phyloP scores from a whole-genome alignment of 2,329 filamentous ascomycete species.

The Curvularia eragrostidis region DNA sequence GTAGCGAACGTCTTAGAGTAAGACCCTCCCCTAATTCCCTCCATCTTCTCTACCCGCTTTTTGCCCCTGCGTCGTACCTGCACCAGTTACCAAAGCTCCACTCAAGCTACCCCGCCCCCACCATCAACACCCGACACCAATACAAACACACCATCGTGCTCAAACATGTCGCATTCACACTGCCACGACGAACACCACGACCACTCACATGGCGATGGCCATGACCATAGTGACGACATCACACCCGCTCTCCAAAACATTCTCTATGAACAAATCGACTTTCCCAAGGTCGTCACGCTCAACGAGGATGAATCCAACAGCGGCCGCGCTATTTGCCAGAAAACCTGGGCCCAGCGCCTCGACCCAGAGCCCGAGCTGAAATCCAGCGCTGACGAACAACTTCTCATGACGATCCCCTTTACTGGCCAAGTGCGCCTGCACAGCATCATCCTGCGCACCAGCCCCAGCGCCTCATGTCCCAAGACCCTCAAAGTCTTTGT shows the following conservation, averaged over 20 bases:
- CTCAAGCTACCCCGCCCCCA: constrained; percentile 40
- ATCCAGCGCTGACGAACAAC: constrained; percentile 89
- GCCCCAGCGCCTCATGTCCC: constrained; percentile 72
- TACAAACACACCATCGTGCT: constrained; percentile 7
- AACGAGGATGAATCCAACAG: constrained; percentile 77
- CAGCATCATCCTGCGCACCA: constrained; percentile 83
- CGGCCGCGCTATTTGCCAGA: constrained; percentile 79
- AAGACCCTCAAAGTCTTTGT: constrained; percentile 84
- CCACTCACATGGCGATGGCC: constrained; percentile 50
- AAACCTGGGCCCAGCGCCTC: constrained; percentile 87
- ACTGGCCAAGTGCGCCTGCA: constrained; percentile 93
- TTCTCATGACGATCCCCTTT: constrained; percentile 93
- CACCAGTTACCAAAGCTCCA: constrained; percentile 1
- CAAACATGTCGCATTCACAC: constrained; percentile 19
- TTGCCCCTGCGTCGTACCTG: constrained; percentile 5
- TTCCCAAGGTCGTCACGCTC: constrained; percentile 80
- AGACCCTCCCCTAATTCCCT: neutral
- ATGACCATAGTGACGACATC: constrained; percentile 92
- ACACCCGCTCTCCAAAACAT: constrained; percentile 89
- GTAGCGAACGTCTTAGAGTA: constrained; percentile 2
- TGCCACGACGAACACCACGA: constrained; percentile 41
- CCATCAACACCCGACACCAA: constrained; percentile 12
- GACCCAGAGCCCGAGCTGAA: constrained; percentile 74
- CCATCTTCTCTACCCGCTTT: neutral
- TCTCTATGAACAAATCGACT: constrained; percentile 90